Evolutionary conservation across 2,329 filamentous ascomycete genomes (phyloP), one percentile per base, ranked within the genome.

Genomic region (Fusarium sp.): DNA sequence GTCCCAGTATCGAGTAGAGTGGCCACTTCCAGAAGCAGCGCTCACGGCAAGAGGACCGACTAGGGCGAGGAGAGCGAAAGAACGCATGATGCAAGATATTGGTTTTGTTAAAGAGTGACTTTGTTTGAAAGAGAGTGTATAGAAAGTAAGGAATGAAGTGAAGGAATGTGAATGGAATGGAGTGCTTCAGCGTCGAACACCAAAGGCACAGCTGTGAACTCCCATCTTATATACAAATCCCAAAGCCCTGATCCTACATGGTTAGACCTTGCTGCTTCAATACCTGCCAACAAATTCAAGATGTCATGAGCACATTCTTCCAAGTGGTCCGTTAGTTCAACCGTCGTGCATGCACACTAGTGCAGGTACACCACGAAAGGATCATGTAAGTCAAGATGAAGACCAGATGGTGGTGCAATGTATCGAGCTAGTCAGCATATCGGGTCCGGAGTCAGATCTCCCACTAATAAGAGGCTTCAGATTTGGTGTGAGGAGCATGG

Each of bases 1-100:
- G 77, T 92, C 90, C 85, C 87, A 86, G 76, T 86, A 87, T 62
- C 84, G 75, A 31, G 69, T 75, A 26, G 74, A 75, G 23, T 67
- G 65, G 19, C 76, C 76, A 30, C 62, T 70, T 58, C 75, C 75
- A 56, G 75, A 77, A 64, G 74, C 68, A 58, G 74, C 75, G 49
- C 58, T 66, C 55, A 75, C 67, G 45, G 64, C 66, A 53, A 75
- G 62, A 45, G 73, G 68, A 59, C 67, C 67, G 30, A 52, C 65
- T 62, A 75, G 55, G 64, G 72, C 62, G 30, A 75, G 63, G 52
- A 75, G 63, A 66, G 69, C 52, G 21, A 61, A 74, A 52, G 67
- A 75, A 55, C 67, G 69, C 73, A 74, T 73, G 45, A 39, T 72
- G 61, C 34, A 61, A 67, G 25, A 62, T n/a, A 26, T 39, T 19